Conservation (phyloP, 129 eudicot species). For the Saposhnikovia divaricata region DNA sequence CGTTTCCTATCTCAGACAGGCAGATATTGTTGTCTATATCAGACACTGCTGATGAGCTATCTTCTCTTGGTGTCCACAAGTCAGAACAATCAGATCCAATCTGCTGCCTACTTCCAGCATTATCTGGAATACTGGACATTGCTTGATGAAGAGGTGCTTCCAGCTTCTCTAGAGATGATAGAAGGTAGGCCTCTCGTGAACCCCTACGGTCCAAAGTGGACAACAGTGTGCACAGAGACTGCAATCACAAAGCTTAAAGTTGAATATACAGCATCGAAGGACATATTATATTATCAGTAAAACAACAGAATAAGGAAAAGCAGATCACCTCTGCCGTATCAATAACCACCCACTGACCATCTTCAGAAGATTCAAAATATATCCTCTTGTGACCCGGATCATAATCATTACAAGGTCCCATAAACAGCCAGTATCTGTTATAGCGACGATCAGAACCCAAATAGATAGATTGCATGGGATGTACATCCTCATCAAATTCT, state of each 20-base stretch:
- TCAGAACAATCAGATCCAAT: slow-evolving; percentile 51
- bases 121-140: slow-evolving; percentile 43
- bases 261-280: slow-evolving; percentile 8
- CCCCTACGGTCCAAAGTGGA: slow-evolving; percentile 68
- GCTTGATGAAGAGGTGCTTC: slow-evolving; percentile 36
- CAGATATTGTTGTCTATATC: slow-evolving; percentile 63
- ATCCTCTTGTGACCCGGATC: slow-evolving; percentile 89
- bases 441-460: slow-evolving; percentile 94
- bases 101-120: slow-evolving; percentile 31
- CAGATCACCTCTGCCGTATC: slow-evolving; percentile 66
- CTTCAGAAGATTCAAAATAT: slow-evolving; percentile 94
- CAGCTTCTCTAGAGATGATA: slow-evolving; percentile 46
- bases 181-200: slow-evolving; percentile 64
- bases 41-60: slow-evolving; percentile 81
- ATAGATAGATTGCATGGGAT: slow-evolving; percentile 85
- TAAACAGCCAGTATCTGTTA: slow-evolving; percentile 88
- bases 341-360: slow-evolving; percentile 92
- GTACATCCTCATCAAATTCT: slow-evolving; percentile 36
- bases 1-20: slow-evolving; percentile 25
- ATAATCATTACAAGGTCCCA: slow-evolving; percentile 71
- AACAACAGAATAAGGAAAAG: neutral
- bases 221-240: slow-evolving; percentile 63
- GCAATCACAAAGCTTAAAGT: slow-evolving; percentile 19
- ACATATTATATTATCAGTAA: neutral
- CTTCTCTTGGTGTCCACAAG: slow-evolving; percentile 47